Conservation (phyloP, 2,329 filamentous ascomycete species). For the Colletotrichum camelliae region DNA sequence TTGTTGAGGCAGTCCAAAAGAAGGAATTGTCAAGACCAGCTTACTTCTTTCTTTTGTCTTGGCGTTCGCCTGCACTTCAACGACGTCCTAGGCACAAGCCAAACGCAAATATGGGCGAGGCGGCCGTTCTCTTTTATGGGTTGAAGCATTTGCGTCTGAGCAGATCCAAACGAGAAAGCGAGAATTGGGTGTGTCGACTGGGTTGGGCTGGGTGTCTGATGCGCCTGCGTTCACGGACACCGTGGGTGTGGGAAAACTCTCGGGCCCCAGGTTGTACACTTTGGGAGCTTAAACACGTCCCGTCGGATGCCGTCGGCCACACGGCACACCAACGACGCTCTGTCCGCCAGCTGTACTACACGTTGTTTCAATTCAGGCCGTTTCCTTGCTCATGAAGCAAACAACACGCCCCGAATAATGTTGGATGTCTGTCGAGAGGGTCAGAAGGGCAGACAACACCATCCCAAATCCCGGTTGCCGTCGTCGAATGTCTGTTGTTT, state of each 20-base stretch:
- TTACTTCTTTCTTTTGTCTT: constrained; percentile 3
- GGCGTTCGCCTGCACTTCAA: neutral
- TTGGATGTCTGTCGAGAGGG: neutral
- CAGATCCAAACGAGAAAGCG: neutral
- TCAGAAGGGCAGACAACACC: neutral
- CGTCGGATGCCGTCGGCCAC: constrained; percentile 1
- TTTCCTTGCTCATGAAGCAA: constrained; percentile 9
- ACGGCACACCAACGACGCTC: constrained; percentile 2
- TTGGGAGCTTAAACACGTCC: neutral
- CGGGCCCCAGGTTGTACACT: neutral
- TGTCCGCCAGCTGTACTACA: neutral
- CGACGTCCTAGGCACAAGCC: neutral
- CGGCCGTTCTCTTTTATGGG: constrained; percentile 15
- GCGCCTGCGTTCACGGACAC: constrained; percentile 5
- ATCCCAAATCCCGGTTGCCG: neutral
- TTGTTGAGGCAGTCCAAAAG: constrained; percentile 16
- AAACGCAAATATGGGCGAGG: neutral
- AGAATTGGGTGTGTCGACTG: neutral
- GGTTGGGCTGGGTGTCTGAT: neutral
- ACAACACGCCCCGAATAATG: neutral
- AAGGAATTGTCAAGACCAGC: constrained; percentile 8
- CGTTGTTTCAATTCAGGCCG: constrained; percentile 3
- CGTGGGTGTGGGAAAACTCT: neutral
- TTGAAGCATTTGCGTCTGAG: neutral
- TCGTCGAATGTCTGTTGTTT: constrained; percentile 12